Evolutionary conservation across 345 rosid genomes (phyloP).

Genomic region (Salix purpurea): DNA sequence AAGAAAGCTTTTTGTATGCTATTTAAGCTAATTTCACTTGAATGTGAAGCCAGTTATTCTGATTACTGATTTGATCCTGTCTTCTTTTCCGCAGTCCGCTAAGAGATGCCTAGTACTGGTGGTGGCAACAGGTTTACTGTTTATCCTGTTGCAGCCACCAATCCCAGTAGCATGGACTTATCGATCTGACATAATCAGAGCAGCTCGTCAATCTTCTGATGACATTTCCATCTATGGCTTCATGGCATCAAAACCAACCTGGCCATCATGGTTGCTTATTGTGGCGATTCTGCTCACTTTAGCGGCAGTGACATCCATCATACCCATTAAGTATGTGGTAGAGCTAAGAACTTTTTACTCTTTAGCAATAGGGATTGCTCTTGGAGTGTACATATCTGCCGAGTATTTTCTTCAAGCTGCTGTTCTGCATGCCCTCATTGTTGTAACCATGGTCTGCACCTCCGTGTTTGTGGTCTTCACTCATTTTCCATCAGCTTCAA

Average conservation of each 20-base stretch:
- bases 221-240: slow-evolving; percentile 94
- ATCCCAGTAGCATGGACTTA: slow-evolving; percentile 82
- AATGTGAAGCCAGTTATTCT: background rate
- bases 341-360: slow-evolving; percentile 82
- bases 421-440: slow-evolving; percentile 73
- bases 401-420: slow-evolving; percentile 97
- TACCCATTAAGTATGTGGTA: slow-evolving; percentile 82
- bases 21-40: background rate
- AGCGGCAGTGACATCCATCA: slow-evolving; percentile 77
- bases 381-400: slow-evolving; percentile 92
- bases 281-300: slow-evolving; percentile 75
- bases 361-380: slow-evolving; percentile 78
- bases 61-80: background rate
- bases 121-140: slow-evolving; percentile 82
- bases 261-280: slow-evolving; percentile 98
- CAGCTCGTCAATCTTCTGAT: slow-evolving; percentile 90
- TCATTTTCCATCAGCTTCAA: slow-evolving; percentile 95
- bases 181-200: slow-evolving; percentile 69
- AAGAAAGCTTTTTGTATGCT: background rate
- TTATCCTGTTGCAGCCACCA: slow-evolving; percentile 94
- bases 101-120: slow-evolving; percentile 85
- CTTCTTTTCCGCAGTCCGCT: slow-evolving; percentile 58
- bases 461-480: slow-evolving; percentile 91
- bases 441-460: slow-evolving; percentile 80
- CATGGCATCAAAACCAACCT: slow-evolving; percentile 87